Evolutionary conservation across 306 rosid genomes (phyloP), one percentile per base, ranked within the genome.

Genomic region (Gastrolobium villosum): DNA sequence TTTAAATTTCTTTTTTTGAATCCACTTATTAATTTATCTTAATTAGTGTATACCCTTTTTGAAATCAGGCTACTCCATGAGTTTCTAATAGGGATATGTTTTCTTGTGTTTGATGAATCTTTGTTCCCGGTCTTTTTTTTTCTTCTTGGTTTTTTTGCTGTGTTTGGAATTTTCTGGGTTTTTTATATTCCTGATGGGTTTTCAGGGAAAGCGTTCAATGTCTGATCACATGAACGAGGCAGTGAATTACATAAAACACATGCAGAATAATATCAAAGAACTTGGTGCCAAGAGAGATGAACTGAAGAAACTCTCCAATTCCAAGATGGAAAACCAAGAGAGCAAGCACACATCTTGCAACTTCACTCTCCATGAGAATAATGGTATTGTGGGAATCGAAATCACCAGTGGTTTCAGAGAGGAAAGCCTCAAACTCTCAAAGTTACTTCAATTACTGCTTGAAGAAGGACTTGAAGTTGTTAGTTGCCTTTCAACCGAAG

Each of bases 151-250:
- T 36, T 20, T 20, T 20, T 20, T 20, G 26, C 8, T 52, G 37
- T 69, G 46, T 0, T 59, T 39, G 10, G 26, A 61, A 6, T 5
- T 71, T 39, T 31, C 14, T 49, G 72, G 74, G 61, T 41, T 26
- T 66, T 79, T 75, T 79, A 52, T 55, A 7, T 1, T 40, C 32
- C 3, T 66, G 7, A 39, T 65, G 76, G 65, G 20, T 7, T 82
- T 72, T 62, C 85, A 93, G 98, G 98, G 97, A 77, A 93, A 88
- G 74, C 97, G 97, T 70, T 87, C 97, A 13, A 66, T 77, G 68
- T 82, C 90, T 1, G 95, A 93, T 70, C 89, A 87, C 71, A 68
- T 90, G 66, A 82, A 82, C 5, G 92, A 80, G 87, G 92, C 97
- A 40, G 90, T 78, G 72, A 86, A 79, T 44, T 87, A 91, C 41